Evolutionary conservation across 2,329 filamentous ascomycete species (phyloP).

Genomic region (Leptographium radiaticola): DNA sequence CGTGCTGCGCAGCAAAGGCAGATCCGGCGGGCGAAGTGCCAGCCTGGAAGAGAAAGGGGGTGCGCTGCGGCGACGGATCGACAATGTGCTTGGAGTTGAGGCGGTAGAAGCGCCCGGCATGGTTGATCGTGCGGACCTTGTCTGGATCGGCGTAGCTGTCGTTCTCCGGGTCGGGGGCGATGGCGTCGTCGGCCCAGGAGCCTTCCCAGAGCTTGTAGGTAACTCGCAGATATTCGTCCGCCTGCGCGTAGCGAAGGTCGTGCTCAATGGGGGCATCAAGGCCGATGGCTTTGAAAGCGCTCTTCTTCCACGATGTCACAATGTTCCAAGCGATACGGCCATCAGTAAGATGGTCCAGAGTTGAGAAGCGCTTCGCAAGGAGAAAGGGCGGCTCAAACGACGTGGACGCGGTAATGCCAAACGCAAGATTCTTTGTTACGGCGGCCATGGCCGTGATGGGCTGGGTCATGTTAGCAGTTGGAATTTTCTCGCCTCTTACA

Average conservation of each 20-base stretch:
- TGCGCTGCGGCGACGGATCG: constrained; percentile 9
- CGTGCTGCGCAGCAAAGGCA: constrained; percentile 13
- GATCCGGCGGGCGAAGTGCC: constrained; percentile 13
- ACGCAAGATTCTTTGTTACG: constrained; percentile 10
- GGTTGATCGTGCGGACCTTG: constrained; percentile 8
- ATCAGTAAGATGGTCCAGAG: constrained; percentile 10
- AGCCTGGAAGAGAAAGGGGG: constrained; percentile 14
- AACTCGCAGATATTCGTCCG: constrained; percentile 13
- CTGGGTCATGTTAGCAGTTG: not conserved
- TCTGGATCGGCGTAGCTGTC: constrained; percentile 5
- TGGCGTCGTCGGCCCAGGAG: constrained; percentile 10
- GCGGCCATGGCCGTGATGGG: constrained; percentile 11
- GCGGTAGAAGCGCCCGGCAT: constrained; percentile 2
- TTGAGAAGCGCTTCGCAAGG: constrained; percentile 9
- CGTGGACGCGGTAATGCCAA: constrained; percentile 9
- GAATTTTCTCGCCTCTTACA: no score
- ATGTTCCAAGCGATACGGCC: constrained; percentile 13
- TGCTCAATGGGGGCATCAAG: constrained; percentile 9
- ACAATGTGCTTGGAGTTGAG: constrained; percentile 5
- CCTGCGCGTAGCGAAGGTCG: constrained; percentile 12
- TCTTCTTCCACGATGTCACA: constrained; percentile 12
- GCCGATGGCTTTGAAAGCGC: constrained; percentile 10
- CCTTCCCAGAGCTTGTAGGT: constrained; percentile 12
- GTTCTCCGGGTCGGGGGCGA: not conserved
- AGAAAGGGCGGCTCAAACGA: constrained; percentile 8